These are phyloP conservation scores for Postia placenta DNA, from an alignment of 768 basidiomycete genomes.

Conservation along the genomic window DNA sequence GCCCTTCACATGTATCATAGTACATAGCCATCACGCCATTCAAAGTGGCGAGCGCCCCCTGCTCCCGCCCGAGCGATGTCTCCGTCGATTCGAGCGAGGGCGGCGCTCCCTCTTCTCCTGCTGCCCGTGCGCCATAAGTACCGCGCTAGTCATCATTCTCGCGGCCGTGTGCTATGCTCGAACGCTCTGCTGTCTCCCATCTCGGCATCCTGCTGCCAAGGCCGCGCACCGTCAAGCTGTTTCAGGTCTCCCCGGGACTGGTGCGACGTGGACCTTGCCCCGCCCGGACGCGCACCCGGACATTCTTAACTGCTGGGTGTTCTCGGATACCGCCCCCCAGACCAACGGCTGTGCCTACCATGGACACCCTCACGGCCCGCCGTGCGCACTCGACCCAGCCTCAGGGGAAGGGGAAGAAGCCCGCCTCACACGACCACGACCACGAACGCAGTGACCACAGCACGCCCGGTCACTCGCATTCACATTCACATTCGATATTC, in stretches of 20 bases:
- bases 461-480: constrained; percentile 36
- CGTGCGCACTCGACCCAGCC: constrained; percentile 12
- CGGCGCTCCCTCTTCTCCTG: too few relatives aligned
- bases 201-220: background rate
- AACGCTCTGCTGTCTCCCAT: constrained; percentile 7
- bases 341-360: background rate
- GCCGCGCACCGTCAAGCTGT: background rate
- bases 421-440: constrained; percentile 12
- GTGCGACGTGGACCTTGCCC: background rate
- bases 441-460: constrained; percentile 20
- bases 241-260: background rate
- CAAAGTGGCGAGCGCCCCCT: too few relatives aligned
- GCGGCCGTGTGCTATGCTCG: constrained; percentile 7
- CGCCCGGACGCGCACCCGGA: background rate
- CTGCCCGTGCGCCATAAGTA: too few relatives aligned
- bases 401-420: constrained; percentile 21
- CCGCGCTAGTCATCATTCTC: constrained; percentile 1
- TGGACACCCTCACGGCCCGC: constrained; percentile 7
- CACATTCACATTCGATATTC: constrained; percentile 59
- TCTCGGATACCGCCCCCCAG: background rate
- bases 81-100: too few relatives aligned
- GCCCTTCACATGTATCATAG: too few relatives aligned
- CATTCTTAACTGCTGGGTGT: background rate
- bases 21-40: too few relatives aligned
- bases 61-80: too few relatives aligned